Conservation (phyloP, 2,329 filamentous ascomycete genomes). For the Curvularia hawaiiensis region DNA sequence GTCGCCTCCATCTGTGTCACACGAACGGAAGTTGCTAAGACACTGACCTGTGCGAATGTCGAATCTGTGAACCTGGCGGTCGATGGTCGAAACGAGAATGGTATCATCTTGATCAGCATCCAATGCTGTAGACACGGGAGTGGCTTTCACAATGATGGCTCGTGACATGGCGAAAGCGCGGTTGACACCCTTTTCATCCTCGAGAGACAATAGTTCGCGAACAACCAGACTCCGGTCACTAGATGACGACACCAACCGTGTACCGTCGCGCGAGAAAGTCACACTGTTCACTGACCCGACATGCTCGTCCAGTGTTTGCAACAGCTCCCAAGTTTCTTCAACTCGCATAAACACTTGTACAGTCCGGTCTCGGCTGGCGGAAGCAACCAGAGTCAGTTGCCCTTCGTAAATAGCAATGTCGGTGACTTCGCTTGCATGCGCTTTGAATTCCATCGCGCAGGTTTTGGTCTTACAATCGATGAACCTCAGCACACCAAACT, state of each 20-base stretch:
- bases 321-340: conserved; percentile 69
- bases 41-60: conserved; percentile 71
- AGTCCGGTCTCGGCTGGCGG: conserved; percentile 81
- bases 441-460: conserved; percentile 75
- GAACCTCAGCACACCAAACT: conserved; percentile 77
- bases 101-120: conserved; percentile 64
- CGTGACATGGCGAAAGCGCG: conserved; percentile 78
- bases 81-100: conserved; percentile 65
- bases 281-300: conserved; percentile 81
- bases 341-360: conserved; percentile 80
- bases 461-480: conserved; percentile 67
- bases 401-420: conserved; percentile 75
- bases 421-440: conserved; percentile 84
- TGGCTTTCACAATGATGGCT: conserved; percentile 82
- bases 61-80: conserved; percentile 64
- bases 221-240: conserved; percentile 82
- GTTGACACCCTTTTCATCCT: conserved; percentile 61
- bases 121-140: conserved; percentile 82
- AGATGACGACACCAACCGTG: conserved; percentile 81
- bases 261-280: conserved; percentile 73
- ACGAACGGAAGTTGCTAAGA: conserved; percentile 77
- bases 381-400: conserved; percentile 72
- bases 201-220: conserved; percentile 75
- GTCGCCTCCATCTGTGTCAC: conserved; percentile 79
- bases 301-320: conserved; percentile 93